These are phyloP conservation scores for Buxus sempervirens DNA, from an alignment of 164 flowering plant genomes.

Conservation along the genomic window DNA sequence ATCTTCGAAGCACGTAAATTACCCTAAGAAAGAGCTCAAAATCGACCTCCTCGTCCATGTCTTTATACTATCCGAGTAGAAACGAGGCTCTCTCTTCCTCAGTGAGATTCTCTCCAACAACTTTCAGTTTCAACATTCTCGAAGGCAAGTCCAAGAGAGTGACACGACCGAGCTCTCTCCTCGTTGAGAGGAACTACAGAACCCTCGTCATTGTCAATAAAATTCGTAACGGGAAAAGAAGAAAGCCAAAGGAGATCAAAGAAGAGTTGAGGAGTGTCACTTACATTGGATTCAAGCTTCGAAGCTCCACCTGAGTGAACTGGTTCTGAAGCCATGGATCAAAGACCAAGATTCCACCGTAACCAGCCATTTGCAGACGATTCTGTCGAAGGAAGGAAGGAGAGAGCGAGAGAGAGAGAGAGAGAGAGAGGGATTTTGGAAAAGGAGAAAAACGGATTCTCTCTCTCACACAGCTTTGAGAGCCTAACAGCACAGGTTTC, in stretches of 20 bases:
- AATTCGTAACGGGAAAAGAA: conserved; percentile 1
- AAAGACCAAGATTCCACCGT: conserved; percentile 69
- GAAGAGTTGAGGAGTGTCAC: conserved; percentile 7
- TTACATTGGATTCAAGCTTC: conserved; percentile 69
- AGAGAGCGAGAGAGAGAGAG: no score
- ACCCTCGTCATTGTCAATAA: not conserved
- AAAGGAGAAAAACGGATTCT: not conserved
- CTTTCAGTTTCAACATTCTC: conserved; percentile 70
- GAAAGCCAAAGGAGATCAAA: not conserved
- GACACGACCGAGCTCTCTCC: conserved; percentile 63
- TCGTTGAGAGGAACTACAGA: conserved; percentile 61
- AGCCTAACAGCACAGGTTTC: not conserved
- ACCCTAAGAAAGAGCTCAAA: conserved; percentile 84
- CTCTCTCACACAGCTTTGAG: not conserved
- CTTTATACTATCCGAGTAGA: conserved; percentile 41
- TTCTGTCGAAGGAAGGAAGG: not conserved
- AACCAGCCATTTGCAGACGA: conserved; percentile 49
- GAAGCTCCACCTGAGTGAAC: conserved; percentile 92
- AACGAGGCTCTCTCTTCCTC: conserved; percentile 61
- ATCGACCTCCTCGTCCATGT: conserved; percentile 66
- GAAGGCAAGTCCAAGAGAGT: conserved; percentile 54
- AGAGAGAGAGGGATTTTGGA: conserved; percentile 6
- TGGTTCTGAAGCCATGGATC: conserved; percentile 95
- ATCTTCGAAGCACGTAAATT: not conserved
- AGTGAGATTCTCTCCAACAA: conserved; percentile 72